These are phyloP conservation scores for Exophiala spinifera DNA, from an alignment of 2,329 filamentous ascomycete species.

Conservation along the genomic window DNA sequence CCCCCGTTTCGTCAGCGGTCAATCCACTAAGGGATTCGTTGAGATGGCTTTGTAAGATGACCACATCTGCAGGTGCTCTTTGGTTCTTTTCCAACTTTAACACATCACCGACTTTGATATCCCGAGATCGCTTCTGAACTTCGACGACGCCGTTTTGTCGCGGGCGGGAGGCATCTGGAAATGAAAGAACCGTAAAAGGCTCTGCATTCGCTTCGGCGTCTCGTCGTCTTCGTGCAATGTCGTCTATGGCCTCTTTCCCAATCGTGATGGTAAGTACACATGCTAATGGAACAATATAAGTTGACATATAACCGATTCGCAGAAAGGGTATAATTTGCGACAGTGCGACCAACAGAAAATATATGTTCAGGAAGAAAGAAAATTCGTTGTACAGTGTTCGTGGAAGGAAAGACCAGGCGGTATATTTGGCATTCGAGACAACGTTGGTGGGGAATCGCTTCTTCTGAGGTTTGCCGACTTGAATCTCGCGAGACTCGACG, in stretches of 20 bases:
- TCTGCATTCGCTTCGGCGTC: constrained; percentile 95
- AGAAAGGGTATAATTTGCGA: constrained; percentile 88
- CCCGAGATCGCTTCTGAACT: constrained; percentile 74
- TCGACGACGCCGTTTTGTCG: constrained; percentile 48
- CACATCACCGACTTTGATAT: constrained; percentile 93
- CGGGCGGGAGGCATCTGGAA: constrained; percentile 39
- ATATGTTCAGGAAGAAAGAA: constrained; percentile 99
- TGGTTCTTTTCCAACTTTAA: constrained; percentile 89
- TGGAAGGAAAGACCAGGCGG: constrained; percentile 87
- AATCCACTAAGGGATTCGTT: constrained; percentile 47
- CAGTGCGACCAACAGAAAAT: constrained; percentile 90
- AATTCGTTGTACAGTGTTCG: constrained; percentile 97
- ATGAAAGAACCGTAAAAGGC: constrained; percentile 72
- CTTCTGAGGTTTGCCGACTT: constrained; percentile 70
- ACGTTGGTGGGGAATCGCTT: constrained; percentile 83
- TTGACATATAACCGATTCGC: constrained; percentile 89
- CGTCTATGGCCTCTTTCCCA: constrained; percentile 93
- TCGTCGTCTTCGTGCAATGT: constrained; percentile 78
- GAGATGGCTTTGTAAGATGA: constrained; percentile 79
- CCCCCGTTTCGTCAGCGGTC: constrained; percentile 30
- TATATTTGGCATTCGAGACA: constrained; percentile 97
- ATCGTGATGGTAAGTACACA: constrained; percentile 91
- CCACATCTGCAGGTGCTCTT: constrained; percentile 87
- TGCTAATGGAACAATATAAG: constrained; percentile 86
- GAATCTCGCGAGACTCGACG: constrained; percentile 65